These are phyloP conservation scores for Lipomyces kockii DNA, from an alignment of 805 yeast species.

Conservation along the genomic window DNA sequence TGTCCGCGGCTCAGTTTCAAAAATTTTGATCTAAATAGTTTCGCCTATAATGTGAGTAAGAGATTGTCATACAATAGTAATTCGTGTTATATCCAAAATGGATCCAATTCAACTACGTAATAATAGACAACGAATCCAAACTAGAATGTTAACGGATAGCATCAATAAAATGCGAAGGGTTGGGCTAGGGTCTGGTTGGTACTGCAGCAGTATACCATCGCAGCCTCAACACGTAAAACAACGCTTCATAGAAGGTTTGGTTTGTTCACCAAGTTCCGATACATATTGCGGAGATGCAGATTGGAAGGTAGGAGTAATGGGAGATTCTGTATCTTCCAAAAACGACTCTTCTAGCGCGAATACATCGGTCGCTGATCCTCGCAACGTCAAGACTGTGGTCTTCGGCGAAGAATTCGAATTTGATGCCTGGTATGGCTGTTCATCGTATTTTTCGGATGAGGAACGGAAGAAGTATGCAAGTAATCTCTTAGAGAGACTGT, in stretches of 20 bases:
- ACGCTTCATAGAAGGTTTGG: neutral
- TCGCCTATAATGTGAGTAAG: too few relatives aligned
- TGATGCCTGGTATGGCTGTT: slow-evolving; percentile 86
- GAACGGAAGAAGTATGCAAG: slow-evolving; percentile 38
- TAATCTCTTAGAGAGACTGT: slow-evolving; percentile 48
- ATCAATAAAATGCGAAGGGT: too few relatives aligned
- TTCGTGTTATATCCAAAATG: too few relatives aligned
- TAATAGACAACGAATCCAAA: too few relatives aligned
- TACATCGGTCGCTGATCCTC: slow-evolving; percentile 11
- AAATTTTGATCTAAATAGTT: too few relatives aligned
- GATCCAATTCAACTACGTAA: too few relatives aligned
- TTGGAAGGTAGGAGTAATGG: neutral
- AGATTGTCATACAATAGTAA: too few relatives aligned
- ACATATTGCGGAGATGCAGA: neutral
- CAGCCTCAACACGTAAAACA: neutral
- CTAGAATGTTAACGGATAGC: too few relatives aligned
- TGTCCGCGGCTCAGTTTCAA: too few relatives aligned
- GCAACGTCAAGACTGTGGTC: slow-evolving; percentile 65
- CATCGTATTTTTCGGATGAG: slow-evolving; percentile 66
- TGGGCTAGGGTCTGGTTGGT: too few relatives aligned
- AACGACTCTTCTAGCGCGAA: neutral
- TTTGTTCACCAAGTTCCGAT: neutral
- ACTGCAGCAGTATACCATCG: too few relatives aligned
- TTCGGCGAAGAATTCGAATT: slow-evolving; percentile 67
- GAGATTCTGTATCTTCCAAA: neutral